A percentile compares a stretch with the other conserved stretches of the same genome.
Evolutionary conservation across 495 filamentous ascomycete species (phyloP).

Genomic region (Thozetella sp.): DNA sequence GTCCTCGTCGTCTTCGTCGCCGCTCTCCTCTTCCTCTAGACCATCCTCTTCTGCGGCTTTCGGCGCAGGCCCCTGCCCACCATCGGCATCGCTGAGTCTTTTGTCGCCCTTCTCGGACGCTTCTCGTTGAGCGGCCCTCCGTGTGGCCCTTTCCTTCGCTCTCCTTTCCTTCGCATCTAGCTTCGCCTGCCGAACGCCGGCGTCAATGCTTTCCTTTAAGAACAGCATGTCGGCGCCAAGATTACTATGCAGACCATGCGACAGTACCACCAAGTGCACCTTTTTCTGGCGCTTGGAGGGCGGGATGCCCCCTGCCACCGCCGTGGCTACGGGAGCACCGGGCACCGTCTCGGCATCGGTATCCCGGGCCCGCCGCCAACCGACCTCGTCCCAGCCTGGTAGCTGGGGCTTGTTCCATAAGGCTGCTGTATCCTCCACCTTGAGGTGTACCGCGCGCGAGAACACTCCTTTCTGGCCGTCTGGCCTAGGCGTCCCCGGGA

Average conservation of each 20-base stretch:
- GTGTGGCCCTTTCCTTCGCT: conserved; percentile 39
- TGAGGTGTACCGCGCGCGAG: conserved; percentile 72
- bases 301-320: conserved; percentile 8
- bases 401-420: conserved; percentile 90
- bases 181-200: conserved; percentile 69
- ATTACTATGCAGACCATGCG: conserved; percentile 95
- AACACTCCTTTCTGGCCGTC: conserved; percentile 72
- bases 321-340: conserved; percentile 6
- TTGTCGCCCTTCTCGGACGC: conserved; percentile 59
- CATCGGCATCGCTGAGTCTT: conserved; percentile 4
- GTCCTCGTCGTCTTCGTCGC: conserved; percentile 75
- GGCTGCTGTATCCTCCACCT: conserved; percentile 82
- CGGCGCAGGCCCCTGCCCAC: conserved; percentile 12
- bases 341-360: conserved; percentile 19
- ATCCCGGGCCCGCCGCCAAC: conserved; percentile 26
- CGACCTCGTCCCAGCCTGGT: conserved; percentile 59
- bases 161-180: conserved; percentile 59
- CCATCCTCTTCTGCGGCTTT: conserved; percentile 18
- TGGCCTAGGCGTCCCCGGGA: conserved; percentile 41
- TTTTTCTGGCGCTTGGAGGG: conserved; percentile 59
- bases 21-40: conserved; percentile 38
- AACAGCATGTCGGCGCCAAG: conserved; percentile 97
- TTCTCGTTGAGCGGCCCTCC: conserved; percentile 24
- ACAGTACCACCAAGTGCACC: conserved; percentile 88
- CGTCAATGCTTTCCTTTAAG: conserved; percentile 95